These are phyloP conservation scores for Monsonia emarginata DNA, from an alignment of 441 rosid species.

Conservation along the genomic window DNA sequence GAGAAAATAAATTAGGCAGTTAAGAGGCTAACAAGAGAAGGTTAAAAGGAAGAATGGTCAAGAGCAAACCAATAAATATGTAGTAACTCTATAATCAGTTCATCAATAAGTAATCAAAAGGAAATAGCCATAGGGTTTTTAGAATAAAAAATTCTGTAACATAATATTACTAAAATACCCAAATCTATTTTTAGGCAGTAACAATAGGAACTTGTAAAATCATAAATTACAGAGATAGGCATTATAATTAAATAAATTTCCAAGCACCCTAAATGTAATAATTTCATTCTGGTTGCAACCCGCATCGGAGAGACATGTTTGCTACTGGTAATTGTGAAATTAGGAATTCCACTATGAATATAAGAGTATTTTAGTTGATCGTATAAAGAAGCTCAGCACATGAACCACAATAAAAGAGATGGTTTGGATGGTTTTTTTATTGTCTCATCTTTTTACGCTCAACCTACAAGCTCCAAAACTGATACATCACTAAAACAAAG, in stretches of 20 bases:
- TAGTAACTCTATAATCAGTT: not conserved
- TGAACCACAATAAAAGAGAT: not conserved
- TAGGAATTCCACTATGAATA: not conserved
- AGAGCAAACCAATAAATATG: not conserved
- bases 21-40: not conserved
- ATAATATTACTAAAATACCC: too few relatives aligned
- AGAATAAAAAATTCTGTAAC: too few relatives aligned
- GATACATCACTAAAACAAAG: not conserved
- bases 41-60: not conserved
- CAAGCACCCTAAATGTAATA: not conserved
- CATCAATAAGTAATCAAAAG: not conserved
- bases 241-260: too few relatives aligned
- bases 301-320: not conserved
- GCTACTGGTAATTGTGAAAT: not conserved
- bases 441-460: not conserved
- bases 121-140: not conserved
- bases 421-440: not conserved
- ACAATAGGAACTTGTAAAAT: too few relatives aligned
- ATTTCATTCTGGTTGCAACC: not conserved
- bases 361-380: not conserved
- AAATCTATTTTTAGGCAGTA: too few relatives aligned
- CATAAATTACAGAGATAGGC: not conserved
- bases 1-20: not conserved
- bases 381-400: not conserved
- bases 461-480: not conserved